Conservation (phyloP, 768 basidiomycete genomes). For the Kwoniella sp. region DNA sequence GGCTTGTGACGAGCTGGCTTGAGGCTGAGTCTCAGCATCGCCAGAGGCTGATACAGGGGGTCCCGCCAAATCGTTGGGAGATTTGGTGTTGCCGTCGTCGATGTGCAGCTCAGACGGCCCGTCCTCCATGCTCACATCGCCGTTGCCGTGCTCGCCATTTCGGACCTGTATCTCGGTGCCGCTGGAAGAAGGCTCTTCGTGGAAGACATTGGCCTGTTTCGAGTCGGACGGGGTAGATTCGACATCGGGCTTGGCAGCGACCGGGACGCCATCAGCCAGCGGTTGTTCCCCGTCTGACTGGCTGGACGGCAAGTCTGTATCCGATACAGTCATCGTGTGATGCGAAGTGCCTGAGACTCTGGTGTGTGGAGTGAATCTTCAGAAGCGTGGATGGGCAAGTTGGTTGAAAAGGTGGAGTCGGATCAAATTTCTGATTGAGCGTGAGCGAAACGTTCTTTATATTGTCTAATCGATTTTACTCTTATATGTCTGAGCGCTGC, state of each 20-base stretch:
- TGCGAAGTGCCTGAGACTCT: too few species aligned
- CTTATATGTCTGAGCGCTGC: too few species aligned
- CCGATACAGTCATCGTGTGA: not conserved
- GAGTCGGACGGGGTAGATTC: conserved; percentile 30
- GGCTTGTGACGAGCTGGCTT: not conserved
- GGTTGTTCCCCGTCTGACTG: not conserved
- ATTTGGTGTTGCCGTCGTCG: not conserved
- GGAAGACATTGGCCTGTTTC: conserved; percentile 33
- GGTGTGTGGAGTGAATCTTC: too few species aligned
- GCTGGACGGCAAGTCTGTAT: not conserved
- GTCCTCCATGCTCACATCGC: not conserved
- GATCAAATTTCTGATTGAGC: too few species aligned
- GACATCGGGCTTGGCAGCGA: conserved; percentile 35
- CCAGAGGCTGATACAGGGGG: not conserved
- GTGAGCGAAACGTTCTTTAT: too few species aligned
- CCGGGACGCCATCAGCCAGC: not conserved
- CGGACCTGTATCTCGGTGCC: not conserved
- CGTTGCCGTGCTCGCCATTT: not conserved
- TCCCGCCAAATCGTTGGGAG: not conserved
- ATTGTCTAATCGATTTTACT: too few species aligned
- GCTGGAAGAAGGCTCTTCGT: not conserved
- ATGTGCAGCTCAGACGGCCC: not conserved
- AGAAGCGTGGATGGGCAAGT: too few species aligned
- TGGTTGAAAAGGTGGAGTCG: too few species aligned
- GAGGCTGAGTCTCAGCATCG: not conserved